These are phyloP conservation scores for Lanmaoa rubissima DNA, from an alignment of 768 basidiomycete species.

Conservation along the genomic window DNA sequence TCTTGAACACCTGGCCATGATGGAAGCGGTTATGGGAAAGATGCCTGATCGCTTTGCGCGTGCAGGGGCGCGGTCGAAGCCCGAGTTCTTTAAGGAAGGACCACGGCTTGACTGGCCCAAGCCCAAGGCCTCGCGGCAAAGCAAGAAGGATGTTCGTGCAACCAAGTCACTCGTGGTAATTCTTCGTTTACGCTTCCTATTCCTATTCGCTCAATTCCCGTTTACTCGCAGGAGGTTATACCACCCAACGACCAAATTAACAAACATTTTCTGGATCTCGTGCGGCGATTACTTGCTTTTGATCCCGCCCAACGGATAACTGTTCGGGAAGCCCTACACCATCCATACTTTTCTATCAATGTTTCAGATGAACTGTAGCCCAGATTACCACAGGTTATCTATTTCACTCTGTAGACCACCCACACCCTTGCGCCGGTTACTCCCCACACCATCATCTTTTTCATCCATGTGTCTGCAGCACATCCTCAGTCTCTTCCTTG, in stretches of 20 bases:
- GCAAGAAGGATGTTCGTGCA: slow-evolving; percentile 89
- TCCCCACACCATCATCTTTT: slow-evolving; percentile 19
- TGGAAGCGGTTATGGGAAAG: slow-evolving; percentile 99
- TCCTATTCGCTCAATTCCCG: slow-evolving; percentile 1
- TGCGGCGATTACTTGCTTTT: slow-evolving; percentile 82
- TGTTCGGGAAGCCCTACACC: slow-evolving; percentile 83
- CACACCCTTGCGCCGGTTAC: slow-evolving; percentile 21
- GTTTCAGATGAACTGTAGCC: slow-evolving; percentile 67
- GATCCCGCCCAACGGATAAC: slow-evolving; percentile 87
- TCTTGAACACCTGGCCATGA: slow-evolving; percentile 98
- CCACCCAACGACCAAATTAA: slow-evolving; percentile 72
- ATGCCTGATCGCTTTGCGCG: slow-evolving; percentile 88
- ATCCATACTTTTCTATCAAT: slow-evolving; percentile 77
- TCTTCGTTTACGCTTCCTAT: slow-evolving; percentile 23
- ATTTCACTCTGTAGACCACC: slow-evolving; percentile 35
- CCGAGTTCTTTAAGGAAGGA: slow-evolving; percentile 91
- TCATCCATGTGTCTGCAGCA: slow-evolving; percentile 26
- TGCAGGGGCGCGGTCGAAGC: slow-evolving; percentile 72
- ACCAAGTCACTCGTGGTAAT: slow-evolving; percentile 73
- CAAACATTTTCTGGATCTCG: slow-evolving; percentile 82
- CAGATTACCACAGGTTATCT: slow-evolving; percentile 33
- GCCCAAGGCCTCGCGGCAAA: slow-evolving; percentile 81
- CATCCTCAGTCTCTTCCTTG: slow-evolving; percentile 23
- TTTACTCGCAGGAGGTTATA: slow-evolving; percentile 69
- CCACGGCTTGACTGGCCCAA: slow-evolving; percentile 90